Percentiles rank a stretch among this genome's conserved stretches.
Evolutionary conservation across 75 land plant genomes (phyloP).

Genomic region (Isoetes taiwanensis): DNA sequence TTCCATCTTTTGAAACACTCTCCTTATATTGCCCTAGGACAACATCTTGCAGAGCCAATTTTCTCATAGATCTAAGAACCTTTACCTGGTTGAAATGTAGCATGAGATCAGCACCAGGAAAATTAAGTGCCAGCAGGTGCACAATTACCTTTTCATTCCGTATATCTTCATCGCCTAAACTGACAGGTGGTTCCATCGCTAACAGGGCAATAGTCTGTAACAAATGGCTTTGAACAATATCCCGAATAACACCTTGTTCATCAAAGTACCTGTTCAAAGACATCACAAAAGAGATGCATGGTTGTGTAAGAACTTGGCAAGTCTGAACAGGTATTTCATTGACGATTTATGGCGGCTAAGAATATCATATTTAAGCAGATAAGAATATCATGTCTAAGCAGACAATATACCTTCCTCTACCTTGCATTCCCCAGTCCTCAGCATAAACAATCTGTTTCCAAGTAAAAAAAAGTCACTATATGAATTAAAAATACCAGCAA

Average conservation of each 20-base stretch:
- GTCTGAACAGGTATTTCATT: background rate
- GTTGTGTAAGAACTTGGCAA: background rate
- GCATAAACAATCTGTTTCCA: slow-evolving; percentile 36
- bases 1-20: slow-evolving; percentile 23
- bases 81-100: slow-evolving; percentile 38
- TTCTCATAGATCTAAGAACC: slow-evolving; percentile 61
- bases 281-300: no score
- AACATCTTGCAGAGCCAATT: slow-evolving; percentile 34
- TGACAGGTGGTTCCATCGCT: slow-evolving; percentile 87
- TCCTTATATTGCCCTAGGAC: slow-evolving; percentile 71
- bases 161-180: slow-evolving; percentile 71
- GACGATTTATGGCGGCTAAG: background rate
- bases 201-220: slow-evolving; percentile 66
- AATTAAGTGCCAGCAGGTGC: background rate
- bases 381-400: background rate
- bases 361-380: background rate
- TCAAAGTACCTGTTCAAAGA: slow-evolving; percentile 52
- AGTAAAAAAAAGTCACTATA: background rate
- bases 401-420: slow-evolving; percentile 55
- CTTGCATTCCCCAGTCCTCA: slow-evolving; percentile 77
- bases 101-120: slow-evolving; percentile 1
- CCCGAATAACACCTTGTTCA: slow-evolving; percentile 66
- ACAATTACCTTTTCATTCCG: slow-evolving; percentile 75
- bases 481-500: background rate
- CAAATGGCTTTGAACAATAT: slow-evolving; percentile 81